Evolutionary conservation across 768 basidiomycete species (phyloP), one percentile per base, ranked within the genome.

Genomic region (Clavaria fumosa): DNA sequence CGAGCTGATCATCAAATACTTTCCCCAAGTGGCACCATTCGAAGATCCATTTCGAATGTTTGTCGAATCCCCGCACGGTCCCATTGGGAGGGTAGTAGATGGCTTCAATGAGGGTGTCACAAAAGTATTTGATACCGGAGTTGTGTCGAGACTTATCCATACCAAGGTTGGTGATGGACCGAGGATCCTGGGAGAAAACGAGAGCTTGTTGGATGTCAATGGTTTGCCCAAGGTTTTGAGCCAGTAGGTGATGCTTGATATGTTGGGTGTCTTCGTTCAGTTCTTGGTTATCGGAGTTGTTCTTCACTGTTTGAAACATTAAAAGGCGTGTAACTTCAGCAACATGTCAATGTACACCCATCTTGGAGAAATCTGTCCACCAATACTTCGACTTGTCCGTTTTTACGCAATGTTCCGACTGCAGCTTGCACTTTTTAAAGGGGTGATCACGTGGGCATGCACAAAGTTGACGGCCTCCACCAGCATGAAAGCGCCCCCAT

Each of bases 111-210:
- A 61, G 23, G 69, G 61, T 27, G 85, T 91, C 2, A 78, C 81
- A 23, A 78, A 77, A 55, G 66, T 62, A 34, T 85, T 75, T 52
- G 70, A 67, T 12, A 61, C 69, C 5, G 90, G 83, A 1, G 75
- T 82, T 2, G 88, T 97, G 27, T 86, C 86, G 58, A 66, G 75
- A 3, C 66, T 96, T 52, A 96, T 97, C 37, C 89, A 93, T 57
- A 96, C 93, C 6, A 64, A 69, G 31, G 85, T 96, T 5, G 93
- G 93, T 1, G 90, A 89, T 50, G 91, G 93, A 0, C 93, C 93
- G 0, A 67, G 81, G 45, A 70, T 72, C 12, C 55, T 95, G 23
- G 67, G 57, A 22, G 47, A 50, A 21, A 69, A 69, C 35, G 82
- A 85, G 47, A 58, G 73, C 17, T 52, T 99, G 45, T 57, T 97